Base-by-base conservation (phyloP, 2,329 filamentous ascomycete species). In the Curvularia sp. region DNA sequence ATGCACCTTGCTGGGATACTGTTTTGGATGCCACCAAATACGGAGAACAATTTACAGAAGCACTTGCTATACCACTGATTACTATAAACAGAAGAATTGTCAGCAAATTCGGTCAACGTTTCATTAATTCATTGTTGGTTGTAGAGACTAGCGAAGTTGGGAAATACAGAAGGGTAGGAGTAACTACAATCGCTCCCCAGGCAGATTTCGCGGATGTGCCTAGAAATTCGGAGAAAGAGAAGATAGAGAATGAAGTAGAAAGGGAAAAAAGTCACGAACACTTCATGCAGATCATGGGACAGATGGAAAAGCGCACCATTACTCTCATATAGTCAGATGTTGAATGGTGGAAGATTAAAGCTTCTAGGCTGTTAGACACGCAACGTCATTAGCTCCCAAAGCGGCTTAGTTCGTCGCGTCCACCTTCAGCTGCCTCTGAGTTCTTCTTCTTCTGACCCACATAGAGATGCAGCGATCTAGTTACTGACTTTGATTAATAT, bases 21-120 rank as follows among this genome's bases (percentile, higher is more conserved):
- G 20, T 5, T 1, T 6, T 5, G 9, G 10, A 38, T 38, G 4
- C 18, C 12, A 12, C 13, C 0, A 26, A 1, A 0, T 49, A 49
- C 20, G 31, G 5, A 2, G n/a, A 26, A 20, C 30, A 49, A 9
- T 7, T 1, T n/a, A 49, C 38, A 9, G 6, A 30, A 15, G 35
- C 49, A 20, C 26, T 43, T 9, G 49, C 24, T 9, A 43, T 51
- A 28, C 49, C 49, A 18, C 22, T 51, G 38, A 42, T 51, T 10
- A 31, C 20, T 22, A 10, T 8, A n/a, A 20, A 31, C 5, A n/a
- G 13, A 38, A 18, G 5, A 5, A 8, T 18, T 2, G 6, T 5
- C 6, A 9, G 6, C 15, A 18, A 3, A 39, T 5, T 5, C 0
- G 13, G 13, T 4, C 2, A 5, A 8, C 10, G 6, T 38, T 26